Base-by-base conservation (phyloP, 1,284 basidiomycete species). In the Microbotryomycetes sp. region DNA sequence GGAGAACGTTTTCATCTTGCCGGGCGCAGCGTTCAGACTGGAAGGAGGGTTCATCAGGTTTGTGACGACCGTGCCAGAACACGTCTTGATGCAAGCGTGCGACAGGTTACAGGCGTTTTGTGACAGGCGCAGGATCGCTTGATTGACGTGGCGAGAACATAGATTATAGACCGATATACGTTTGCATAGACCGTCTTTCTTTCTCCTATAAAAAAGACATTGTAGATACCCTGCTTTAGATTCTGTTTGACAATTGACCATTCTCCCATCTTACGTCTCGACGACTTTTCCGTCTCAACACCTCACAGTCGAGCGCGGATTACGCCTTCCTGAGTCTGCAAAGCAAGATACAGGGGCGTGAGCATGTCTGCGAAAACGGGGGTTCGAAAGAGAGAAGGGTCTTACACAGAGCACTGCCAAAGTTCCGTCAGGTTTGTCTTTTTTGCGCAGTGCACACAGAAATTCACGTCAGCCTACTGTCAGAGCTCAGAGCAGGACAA, bases 1-100 rank as follows among this genome's bases (percentile, higher is more conserved):
- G 59, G 72, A 76, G 65, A 71, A 71, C 23, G 62, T 75, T 16
- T 76, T 75, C 59, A 71, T 74, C 41, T 66, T 77, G 15, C 75
- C 75, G 1, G 74, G 75, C 1, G 54, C 67, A 2, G 73, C 72
- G 54, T 77, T 77, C 59, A 59, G 62, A 9, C 57, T 74, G 30
- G 66, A 69, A 4, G 73, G 35, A 41, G 35, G 73, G 13, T 75
- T 73, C 69, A 67, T 77, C 59, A 65, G 76, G 11, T 62, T 76
- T 48, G 75, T 76, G 4, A 70, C 74, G 7, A 75, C 73, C 18
- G 71, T 73, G 0, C 75, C 76, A 0, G 69, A 69, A 7, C 66
- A 70, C 3, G 64, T 75, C 21, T 72, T 75, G 66, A 46, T 61
- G 16, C 73, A 76, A 26, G 74, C 74, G 0, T 70, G 68, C 28